Base-by-base conservation (phyloP, 1,284 basidiomycete genomes). In the Porodaedalea pini region DNA sequence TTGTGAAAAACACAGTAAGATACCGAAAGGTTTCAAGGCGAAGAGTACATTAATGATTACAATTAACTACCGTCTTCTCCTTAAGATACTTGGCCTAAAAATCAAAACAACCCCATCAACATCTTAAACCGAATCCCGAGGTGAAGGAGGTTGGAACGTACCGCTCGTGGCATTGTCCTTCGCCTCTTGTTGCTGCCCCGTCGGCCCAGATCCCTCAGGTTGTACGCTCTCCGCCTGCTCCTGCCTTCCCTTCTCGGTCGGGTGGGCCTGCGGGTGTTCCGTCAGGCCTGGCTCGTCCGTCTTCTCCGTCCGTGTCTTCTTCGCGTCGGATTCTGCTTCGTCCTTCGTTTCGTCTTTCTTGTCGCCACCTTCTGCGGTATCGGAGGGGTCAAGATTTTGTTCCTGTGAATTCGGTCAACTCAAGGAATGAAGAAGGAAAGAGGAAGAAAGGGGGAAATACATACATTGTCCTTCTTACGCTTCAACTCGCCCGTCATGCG, bases 141-240 rank as follows among this genome's bases (percentile, higher is more conserved):
- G 41, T 4, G 4, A 53, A 41, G 10, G 41, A 19, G 8, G 21
- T 3, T 2, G 50, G 17, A 3, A 43, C 56, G 8, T 27, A 57
- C 49, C 56, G 15, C 23, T 36, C 19, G 40, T 21, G 0, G 56
- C 50, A 23, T 47, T 61, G 19, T 51, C 51, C 45, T 43, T 40
- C 10, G 51, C 49, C 52, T 56, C 31, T 56, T 60, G 27, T 60
- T 69, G 62, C 29, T 36, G 36, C 19, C 62, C 60, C 2, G 61
- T 64, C 45, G 65, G 54, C 41, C 58, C 60, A 4, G 65, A 65
- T 5, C 67, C 68, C 55, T 69, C 69, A 1, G 68, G 68, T 37
- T 66, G 66, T 32, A 66, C 65, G 15, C 67, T 67, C 19, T 68
- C 65, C 0, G 70, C 68, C 60, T 67, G 67, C 55, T 67, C 63